phyloP scores from a whole-genome alignment of 2,329 filamentous ascomycete species.

The Phialophora chinensis region DNA sequence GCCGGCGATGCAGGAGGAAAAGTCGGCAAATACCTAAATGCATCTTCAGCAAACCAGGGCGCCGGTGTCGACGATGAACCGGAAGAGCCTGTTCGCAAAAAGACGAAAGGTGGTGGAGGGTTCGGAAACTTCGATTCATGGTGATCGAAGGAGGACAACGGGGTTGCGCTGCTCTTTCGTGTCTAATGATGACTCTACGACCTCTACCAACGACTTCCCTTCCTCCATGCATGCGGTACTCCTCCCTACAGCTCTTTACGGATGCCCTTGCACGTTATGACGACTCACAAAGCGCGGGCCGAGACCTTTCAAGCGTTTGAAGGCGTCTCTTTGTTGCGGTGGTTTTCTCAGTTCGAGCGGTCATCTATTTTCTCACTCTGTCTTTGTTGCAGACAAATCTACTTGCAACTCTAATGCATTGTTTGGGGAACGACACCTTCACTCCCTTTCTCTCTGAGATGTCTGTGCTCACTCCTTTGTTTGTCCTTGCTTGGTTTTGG shows the following conservation, averaged over 20 bases:
- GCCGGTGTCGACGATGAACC: slow-evolving; percentile 63
- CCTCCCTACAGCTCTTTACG: background rate
- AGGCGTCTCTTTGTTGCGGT: background rate
- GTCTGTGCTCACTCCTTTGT: slow-evolving; percentile 9
- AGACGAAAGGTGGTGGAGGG: slow-evolving; percentile 70
- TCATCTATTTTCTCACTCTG: background rate
- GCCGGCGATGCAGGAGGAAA: slow-evolving; percentile 55
- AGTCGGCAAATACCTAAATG: slow-evolving; percentile 83
- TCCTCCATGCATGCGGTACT: background rate
- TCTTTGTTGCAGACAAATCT: background rate
- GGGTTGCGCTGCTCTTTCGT: background rate
- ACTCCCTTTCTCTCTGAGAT: background rate
- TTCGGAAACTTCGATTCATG: slow-evolving; percentile 97
- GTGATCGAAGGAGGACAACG: slow-evolving; percentile 54
- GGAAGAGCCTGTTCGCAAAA: slow-evolving; percentile 79
- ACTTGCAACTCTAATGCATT: background rate
- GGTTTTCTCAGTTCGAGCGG: background rate
- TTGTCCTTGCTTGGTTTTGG: background rate
- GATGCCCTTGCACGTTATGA: background rate
- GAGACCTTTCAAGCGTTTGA: background rate
- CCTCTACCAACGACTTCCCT: background rate
- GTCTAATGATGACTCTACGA: background rate
- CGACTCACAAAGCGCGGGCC: background rate
- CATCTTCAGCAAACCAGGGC: slow-evolving; percentile 40
- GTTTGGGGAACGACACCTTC: background rate